phyloP scores from a whole-genome alignment of 2,329 filamentous ascomycete genomes.

The Penicillium sumatraense region DNA sequence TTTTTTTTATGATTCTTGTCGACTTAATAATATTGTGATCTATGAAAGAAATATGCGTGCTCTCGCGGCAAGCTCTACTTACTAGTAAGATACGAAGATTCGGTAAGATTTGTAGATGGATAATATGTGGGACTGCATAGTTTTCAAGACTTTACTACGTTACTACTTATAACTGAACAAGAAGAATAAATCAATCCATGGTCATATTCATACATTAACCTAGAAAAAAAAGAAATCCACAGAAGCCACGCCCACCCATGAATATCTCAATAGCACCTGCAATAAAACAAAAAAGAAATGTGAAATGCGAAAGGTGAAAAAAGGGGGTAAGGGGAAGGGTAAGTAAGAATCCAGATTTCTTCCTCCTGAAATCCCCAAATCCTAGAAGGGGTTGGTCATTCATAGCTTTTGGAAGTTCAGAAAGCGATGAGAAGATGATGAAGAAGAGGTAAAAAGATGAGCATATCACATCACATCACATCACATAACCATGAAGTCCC shows the following conservation, averaged over 20 bases:
- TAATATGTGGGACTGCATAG: no score
- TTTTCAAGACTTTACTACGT: no score
- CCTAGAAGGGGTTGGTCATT: background rate
- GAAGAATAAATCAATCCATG: conserved; percentile 4
- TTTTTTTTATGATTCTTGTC: no score
- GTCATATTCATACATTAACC: conserved; percentile 27
- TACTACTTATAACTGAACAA: no score
- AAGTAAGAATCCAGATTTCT: conserved; percentile 9
- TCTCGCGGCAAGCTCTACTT: no score
- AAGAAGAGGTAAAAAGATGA: no score
- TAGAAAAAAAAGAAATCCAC: conserved; percentile 11
- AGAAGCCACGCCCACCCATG: conserved; percentile 15
- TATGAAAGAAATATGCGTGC: no score
- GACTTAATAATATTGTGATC: no score
- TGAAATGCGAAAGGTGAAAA: conserved; percentile 10
- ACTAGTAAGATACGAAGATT: no score
- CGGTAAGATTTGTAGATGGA: no score
- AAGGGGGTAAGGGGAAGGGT: background rate
- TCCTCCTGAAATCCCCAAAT: background rate
- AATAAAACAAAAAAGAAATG: conserved; percentile 4
- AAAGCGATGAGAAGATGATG: background rate
- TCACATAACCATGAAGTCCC: no score
- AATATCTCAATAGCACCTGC: conserved; percentile 4
- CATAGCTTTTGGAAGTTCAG: background rate
- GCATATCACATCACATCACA: no score